A percentile compares a stretch with the other conserved stretches of the same genome.
These are phyloP conservation scores for Tetracladium maxilliforme DNA, from an alignment of 2,329 filamentous ascomycete species.

Conservation along the genomic window DNA sequence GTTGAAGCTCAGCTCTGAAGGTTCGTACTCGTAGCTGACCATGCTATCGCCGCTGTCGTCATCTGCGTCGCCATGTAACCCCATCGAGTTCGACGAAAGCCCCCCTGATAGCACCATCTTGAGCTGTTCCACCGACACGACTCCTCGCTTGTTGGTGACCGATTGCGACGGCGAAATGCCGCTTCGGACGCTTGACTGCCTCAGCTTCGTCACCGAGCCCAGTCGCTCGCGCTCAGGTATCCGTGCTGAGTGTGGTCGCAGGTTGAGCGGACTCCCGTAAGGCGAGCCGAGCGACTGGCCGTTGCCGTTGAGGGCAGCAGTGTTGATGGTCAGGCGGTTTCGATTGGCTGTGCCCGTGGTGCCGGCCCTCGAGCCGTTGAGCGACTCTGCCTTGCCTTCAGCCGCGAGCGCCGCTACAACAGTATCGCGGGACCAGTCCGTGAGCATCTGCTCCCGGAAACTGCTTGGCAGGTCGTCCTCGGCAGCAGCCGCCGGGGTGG, in stretches of 20 bases:
- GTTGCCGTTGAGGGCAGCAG: constrained; percentile 20
- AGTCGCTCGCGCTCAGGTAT: constrained; percentile 12
- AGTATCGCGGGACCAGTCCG: constrained; percentile 65
- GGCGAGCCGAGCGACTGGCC: constrained; percentile 25
- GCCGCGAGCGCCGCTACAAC: constrained; percentile 56
- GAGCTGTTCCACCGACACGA: constrained; percentile 50
- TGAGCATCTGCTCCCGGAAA: constrained; percentile 62
- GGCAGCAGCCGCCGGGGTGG: constrained; percentile 16
- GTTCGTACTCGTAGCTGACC: constrained; percentile 52
- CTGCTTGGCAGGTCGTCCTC: constrained; percentile 40
- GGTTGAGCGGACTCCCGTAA: constrained; percentile 31
- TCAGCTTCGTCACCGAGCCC: constrained; percentile 24
- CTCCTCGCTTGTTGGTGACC: constrained; percentile 42
- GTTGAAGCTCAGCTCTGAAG: constrained; percentile 53
- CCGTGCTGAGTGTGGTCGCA: constrained; percentile 31
- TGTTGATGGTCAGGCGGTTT: constrained; percentile 44
- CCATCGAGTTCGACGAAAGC: too few relatives aligned
- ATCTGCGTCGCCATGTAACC: constrained; percentile 36
- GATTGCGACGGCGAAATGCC: constrained; percentile 30
- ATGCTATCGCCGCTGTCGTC: constrained; percentile 56
- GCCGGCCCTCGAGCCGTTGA: constrained; percentile 59
- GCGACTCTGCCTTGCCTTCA: constrained; percentile 55
- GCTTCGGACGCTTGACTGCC: constrained; percentile 37
- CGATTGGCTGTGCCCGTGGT: constrained; percentile 30
- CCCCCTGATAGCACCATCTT: constrained; percentile 40